Evolutionary conservation across 495 filamentous ascomycete genomes (phyloP), one percentile per base, ranked within the genome.

Genomic region (Barbatosphaeria neglecta): DNA sequence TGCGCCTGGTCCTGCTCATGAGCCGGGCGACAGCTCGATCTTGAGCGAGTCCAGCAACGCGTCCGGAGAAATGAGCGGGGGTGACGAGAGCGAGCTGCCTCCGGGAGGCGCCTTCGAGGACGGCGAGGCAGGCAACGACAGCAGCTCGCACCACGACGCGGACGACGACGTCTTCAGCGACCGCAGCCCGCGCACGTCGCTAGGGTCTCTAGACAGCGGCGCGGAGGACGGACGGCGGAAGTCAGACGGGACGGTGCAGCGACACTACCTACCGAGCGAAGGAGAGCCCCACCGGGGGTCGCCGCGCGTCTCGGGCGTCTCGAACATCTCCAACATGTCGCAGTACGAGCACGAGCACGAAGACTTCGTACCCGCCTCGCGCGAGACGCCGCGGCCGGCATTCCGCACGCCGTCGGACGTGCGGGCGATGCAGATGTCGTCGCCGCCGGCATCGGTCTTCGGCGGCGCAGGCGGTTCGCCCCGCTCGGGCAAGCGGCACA

Each of bases 341-440:
- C 64, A 67, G 38, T 66, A 69, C 52, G 60, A 66, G 16, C 61
- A 61, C 10, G 65, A 66, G 16, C 61, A 61, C 10, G 65, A 67
- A 3, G 60, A 66, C 17, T 71, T 66, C 46, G 45, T 69, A 15
- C 67, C 69, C 2, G 58, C 61, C 6, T 59, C 50, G 18, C 63
- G 66, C 37, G 63, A 58, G 22, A 62, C 56, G 1, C 60, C 62
- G 16, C 60, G 70, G 6, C 52, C 64, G 9, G 62, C 65, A 10
- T 69, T 73, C 56, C 64, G 70, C 37, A 86, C 86, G 8, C 80
- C 85, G 0, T 87, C 83, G 28, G 85, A 82, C 0, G 80, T 90
- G 7, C 74, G 80, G 31, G 82, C 82, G 1, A 80, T 92, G 68
- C 86, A 90, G 55, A 86, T 90, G 80, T 73, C 78, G 0, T 82